phyloP scores from a whole-genome alignment of 306 rosid species.

The Malus sieversii region DNA sequence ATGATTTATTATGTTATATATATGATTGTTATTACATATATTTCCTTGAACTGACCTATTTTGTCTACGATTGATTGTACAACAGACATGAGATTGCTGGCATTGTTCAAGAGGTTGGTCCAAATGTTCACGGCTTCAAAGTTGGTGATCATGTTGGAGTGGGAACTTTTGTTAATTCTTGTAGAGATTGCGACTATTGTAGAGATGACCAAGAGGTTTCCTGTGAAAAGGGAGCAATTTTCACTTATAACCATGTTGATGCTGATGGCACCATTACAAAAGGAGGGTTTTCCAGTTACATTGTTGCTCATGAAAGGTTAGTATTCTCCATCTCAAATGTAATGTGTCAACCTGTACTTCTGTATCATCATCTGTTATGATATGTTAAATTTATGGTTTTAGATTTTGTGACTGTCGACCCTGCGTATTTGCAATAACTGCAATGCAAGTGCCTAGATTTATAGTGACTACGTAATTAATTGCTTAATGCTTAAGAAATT shows the following conservation, averaged over 20 bases:
- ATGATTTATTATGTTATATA: too few species aligned
- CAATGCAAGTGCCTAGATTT: too few species aligned
- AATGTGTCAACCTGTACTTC: too few species aligned
- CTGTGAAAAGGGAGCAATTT: slow-evolving; percentile 40
- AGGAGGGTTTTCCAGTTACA: slow-evolving; percentile 68
- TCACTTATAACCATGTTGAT: slow-evolving; percentile 46
- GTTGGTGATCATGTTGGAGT: slow-evolving; percentile 79
- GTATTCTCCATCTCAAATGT: background rate
- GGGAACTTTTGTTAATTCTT: slow-evolving; percentile 63
- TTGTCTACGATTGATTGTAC: background rate
- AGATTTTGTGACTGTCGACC: too few species aligned
- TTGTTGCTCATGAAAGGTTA: slow-evolving; percentile 62
- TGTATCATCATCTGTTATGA: too few species aligned
- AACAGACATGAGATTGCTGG: slow-evolving; percentile 83
- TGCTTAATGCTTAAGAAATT: too few species aligned
- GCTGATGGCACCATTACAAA: slow-evolving; percentile 60
- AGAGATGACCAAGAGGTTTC: slow-evolving; percentile 33
- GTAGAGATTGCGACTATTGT: slow-evolving; percentile 70
- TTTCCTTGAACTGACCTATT: background rate
- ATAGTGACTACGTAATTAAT: too few species aligned
- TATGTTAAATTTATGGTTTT: too few species aligned
- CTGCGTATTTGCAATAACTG: too few species aligned
- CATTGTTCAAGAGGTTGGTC: slow-evolving; percentile 57
- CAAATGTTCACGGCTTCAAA: slow-evolving; percentile 42
- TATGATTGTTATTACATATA: background rate